Percentiles rank a stretch among this genome's conserved stretches.
These are phyloP conservation scores for Teunomyces gatunensis DNA, from an alignment of 805 yeast species.

Conservation along the genomic window DNA sequence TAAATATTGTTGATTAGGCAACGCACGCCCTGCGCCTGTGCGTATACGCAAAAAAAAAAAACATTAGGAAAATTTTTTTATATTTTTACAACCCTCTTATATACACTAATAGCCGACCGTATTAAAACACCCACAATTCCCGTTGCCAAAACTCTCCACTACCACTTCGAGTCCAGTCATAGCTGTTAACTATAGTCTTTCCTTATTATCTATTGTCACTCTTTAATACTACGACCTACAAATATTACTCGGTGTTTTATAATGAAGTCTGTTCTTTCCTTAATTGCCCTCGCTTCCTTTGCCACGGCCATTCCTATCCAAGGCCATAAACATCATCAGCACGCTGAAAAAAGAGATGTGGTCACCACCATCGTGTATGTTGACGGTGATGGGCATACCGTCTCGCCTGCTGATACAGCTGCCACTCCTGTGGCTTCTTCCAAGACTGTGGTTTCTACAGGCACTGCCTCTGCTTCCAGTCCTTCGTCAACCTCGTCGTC, in stretches of 20 bases:
- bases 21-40: not conserved
- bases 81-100: not conserved
- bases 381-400: conserved; percentile 26
- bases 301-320: conserved; percentile 34
- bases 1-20: not conserved
- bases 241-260: conserved; percentile 1
- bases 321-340: conserved; percentile 35
- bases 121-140: conserved; percentile 1
- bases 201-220: conserved; percentile 13
- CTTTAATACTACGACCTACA: conserved; percentile 2
- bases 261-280: conserved; percentile 29
- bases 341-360: conserved; percentile 33
- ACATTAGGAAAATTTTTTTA: not conserved
- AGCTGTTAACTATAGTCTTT: conserved; percentile 25
- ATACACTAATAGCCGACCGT: not conserved
- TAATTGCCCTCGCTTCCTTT: conserved; percentile 25
- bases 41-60: not conserved
- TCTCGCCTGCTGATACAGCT: conserved; percentile 9
- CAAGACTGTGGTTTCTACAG: conserved; percentile 7
- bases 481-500: conserved; percentile 24
- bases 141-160: not conserved
- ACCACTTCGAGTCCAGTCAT: conserved; percentile 1
- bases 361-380: conserved; percentile 37
- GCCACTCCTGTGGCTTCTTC: conserved; percentile 5
- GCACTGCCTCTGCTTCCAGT: conserved; percentile 9